Evolutionary conservation across 2,329 filamentous ascomycete genomes (phyloP).

Genomic region (Aspergillus hiratsukae): DNA sequence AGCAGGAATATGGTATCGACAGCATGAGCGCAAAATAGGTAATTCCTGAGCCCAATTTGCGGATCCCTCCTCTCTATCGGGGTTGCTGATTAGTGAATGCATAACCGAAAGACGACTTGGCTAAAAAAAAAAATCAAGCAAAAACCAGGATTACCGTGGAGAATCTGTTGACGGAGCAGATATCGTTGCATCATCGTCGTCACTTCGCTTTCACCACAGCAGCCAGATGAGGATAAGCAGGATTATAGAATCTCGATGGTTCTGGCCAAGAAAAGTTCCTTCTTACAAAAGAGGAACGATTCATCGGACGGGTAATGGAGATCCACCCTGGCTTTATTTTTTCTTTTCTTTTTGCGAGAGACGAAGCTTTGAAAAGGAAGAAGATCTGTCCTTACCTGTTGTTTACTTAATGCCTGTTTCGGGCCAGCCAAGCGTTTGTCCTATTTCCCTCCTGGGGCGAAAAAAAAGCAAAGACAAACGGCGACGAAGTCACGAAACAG

Average conservation of each 20-base stretch:
- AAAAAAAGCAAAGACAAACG: slow-evolving; percentile 7
- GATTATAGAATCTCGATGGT: not conserved
- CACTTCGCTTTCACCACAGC: not conserved
- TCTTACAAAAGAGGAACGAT: not conserved
- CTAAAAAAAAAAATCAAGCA: not conserved
- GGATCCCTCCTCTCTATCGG: slow-evolving; percentile 14
- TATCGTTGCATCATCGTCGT: slow-evolving; percentile 3
- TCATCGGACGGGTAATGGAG: not conserved
- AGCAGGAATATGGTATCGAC: slow-evolving; percentile 16
- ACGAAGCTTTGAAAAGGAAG: not conserved
- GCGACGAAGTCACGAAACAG: slow-evolving; percentile 1
- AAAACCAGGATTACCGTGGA: not conserved
- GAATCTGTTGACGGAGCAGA: not conserved
- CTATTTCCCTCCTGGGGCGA: not conserved
- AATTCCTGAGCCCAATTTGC: slow-evolving; percentile 15
- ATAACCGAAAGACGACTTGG: not conserved
- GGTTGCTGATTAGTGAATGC: slow-evolving; percentile 1
- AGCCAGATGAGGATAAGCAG: not conserved
- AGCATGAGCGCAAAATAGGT: slow-evolving; percentile 20
- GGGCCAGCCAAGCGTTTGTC: not conserved
- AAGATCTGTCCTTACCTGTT: not conserved
- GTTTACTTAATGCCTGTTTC: not conserved
- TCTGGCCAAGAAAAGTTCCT: not conserved
- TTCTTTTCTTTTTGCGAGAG: not conserved
- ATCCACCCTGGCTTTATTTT: not conserved